These are phyloP conservation scores for Diplodia seriata DNA, from an alignment of 2,329 filamentous ascomycete genomes.

Conservation along the genomic window DNA sequence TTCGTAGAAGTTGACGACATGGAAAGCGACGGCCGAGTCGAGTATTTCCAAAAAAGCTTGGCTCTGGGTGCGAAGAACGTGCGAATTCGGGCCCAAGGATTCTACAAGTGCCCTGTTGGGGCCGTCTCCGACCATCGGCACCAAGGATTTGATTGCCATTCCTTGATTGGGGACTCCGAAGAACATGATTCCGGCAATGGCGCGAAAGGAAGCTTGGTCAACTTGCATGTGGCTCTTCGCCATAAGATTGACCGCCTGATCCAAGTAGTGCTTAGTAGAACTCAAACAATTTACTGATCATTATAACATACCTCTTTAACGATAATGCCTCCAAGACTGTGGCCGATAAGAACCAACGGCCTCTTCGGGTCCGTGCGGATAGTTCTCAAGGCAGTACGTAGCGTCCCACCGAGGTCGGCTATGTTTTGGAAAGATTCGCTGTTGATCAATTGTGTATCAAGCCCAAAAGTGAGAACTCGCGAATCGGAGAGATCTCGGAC, in stretches of 20 bases:
- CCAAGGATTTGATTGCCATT: not conserved
- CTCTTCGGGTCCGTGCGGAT: not conserved
- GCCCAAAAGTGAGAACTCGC: not conserved
- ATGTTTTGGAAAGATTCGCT: not conserved
- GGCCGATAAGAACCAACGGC: not conserved
- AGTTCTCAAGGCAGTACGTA: not conserved
- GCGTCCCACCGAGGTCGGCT: not conserved
- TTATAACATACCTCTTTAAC: not conserved
- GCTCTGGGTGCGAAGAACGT: not conserved
- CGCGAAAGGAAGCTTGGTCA: not conserved
- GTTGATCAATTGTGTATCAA: not conserved
- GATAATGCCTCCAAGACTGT: not conserved
- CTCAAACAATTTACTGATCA: not conserved
- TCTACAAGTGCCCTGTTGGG: not conserved
- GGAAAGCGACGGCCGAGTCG: not conserved
- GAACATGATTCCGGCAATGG: not conserved
- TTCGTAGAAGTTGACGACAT: constrained; percentile 3
- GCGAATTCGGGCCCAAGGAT: not conserved
- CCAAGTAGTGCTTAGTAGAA: not conserved
- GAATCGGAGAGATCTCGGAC: not conserved
- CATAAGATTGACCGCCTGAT: not conserved
- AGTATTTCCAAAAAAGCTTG: not conserved
- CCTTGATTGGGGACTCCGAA: not conserved
- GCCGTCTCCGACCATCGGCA: not conserved
- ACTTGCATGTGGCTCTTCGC: not conserved